Percentiles rank a stretch among this genome's conserved stretches.
Evolutionary conservation across 768 basidiomycete species (phyloP).

Genomic region (Kwoniella sp.): DNA sequence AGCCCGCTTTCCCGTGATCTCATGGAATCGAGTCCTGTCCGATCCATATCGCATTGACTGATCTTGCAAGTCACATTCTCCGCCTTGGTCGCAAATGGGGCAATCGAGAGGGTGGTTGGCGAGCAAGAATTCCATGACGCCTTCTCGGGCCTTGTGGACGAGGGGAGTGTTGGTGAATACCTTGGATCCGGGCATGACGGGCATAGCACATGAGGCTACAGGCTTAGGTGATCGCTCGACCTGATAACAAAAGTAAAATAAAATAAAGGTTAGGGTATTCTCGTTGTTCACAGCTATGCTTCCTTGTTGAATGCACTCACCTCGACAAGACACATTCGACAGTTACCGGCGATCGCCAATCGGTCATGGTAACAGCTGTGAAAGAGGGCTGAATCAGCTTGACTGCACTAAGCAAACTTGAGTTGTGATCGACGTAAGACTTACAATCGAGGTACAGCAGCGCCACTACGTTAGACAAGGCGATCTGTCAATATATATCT

Average conservation of each 20-base stretch:
- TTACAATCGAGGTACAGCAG: constrained; percentile 54
- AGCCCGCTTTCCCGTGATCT: constrained; percentile 95
- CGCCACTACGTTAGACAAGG: constrained; percentile 57
- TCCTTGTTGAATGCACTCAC: no score
- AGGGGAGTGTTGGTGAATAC: constrained; percentile 92
- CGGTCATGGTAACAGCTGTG: constrained; percentile 59
- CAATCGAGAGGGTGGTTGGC: constrained; percentile 98
- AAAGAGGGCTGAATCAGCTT: constrained; percentile 2
- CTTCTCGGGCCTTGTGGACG: constrained; percentile 69
- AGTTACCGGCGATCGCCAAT: constrained; percentile 95
- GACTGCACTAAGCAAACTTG: not conserved
- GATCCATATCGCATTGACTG: constrained; percentile 99
- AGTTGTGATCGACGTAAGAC: constrained; percentile 57
- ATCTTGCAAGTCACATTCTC: constrained; percentile 97
- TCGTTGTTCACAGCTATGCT: no score
- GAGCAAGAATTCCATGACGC: constrained; percentile 98
- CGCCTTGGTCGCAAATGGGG: constrained; percentile 98
- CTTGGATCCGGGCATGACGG: constrained; percentile 90
- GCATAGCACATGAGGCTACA: constrained; percentile 95
- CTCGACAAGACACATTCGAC: constrained; percentile 99
- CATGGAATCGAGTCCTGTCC: constrained; percentile 96
- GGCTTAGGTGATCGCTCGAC: constrained; percentile 91
- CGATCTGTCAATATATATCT: constrained; percentile 18
- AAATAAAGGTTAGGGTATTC: not conserved
- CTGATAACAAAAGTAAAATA: constrained; percentile 19